Evolutionary conservation across 2,329 filamentous ascomycete species (phyloP).

Genomic region (Talaromyces sp.): DNA sequence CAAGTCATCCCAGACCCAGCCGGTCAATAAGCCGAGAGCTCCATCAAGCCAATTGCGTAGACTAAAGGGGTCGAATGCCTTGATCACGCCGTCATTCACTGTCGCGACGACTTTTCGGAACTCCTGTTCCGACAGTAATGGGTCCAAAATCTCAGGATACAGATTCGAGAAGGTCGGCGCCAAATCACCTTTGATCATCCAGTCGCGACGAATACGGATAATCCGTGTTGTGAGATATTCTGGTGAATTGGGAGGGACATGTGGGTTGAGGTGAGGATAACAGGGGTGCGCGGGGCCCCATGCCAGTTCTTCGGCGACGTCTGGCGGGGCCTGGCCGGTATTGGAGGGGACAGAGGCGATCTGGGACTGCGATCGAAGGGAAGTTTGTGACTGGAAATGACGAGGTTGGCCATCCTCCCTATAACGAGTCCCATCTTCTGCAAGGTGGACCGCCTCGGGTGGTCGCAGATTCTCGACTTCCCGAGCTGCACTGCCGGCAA

Average conservation of each 20-base stretch:
- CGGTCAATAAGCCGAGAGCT: slow-evolving; percentile 77
- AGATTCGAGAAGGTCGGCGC: slow-evolving; percentile 93
- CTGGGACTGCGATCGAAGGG: slow-evolving; percentile 44
- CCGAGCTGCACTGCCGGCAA: slow-evolving; percentile 27
- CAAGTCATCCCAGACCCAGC: slow-evolving; percentile 93
- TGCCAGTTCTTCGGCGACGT: slow-evolving; percentile 70
- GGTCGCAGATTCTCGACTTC: slow-evolving; percentile 32
- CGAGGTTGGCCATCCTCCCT: slow-evolving; percentile 34
- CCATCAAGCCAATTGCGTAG: slow-evolving; percentile 78
- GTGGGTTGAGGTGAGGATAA: slow-evolving; percentile 89
- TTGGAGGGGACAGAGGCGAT: slow-evolving; percentile 44
- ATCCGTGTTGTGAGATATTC: slow-evolving; percentile 80
- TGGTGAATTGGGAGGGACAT: slow-evolving; percentile 76
- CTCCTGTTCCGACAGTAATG: slow-evolving; percentile 79
- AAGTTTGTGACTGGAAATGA: slow-evolving; percentile 45
- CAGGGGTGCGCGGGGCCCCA: slow-evolving; percentile 96
- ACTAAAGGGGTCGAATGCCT: slow-evolving; percentile 79
- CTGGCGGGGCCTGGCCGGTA: slow-evolving; percentile 39
- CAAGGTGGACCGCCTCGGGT: slow-evolving; percentile 34
- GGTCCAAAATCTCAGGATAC: slow-evolving; percentile 93
- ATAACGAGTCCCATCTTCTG: slow-evolving; percentile 24
- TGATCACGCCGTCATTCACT: slow-evolving; percentile 75
- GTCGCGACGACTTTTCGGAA: slow-evolving; percentile 81
- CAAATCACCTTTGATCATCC: slow-evolving; percentile 84
- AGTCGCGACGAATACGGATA: slow-evolving; percentile 88